These are phyloP conservation scores for Geotrichum europaeum DNA, from an alignment of 1,139 yeast species.

Conservation along the genomic window DNA sequence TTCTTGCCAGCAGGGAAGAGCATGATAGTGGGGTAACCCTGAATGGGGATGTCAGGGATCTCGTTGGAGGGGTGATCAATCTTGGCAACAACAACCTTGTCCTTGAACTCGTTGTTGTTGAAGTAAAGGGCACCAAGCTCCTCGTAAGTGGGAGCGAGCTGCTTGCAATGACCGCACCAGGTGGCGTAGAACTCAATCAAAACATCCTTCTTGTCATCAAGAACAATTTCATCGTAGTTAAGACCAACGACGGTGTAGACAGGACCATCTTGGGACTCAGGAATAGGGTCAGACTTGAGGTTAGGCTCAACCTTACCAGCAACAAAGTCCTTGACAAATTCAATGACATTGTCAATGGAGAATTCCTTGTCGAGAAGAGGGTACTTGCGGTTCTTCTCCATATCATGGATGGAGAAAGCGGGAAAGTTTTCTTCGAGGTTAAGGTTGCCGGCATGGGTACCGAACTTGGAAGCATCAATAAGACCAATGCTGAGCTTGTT, in stretches of 20 bases:
- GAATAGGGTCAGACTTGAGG: conserved; percentile 81
- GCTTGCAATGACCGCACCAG: conserved; percentile 99
- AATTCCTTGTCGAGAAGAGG: conserved; percentile 50
- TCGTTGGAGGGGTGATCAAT: conserved; percentile 88
- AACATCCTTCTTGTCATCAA: conserved; percentile 72
- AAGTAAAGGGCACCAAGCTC: conserved; percentile 69
- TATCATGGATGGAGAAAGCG: conserved; percentile 81
- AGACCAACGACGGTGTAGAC: conserved; percentile 80
- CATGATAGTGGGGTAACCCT: conserved; percentile 91
- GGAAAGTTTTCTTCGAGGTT: conserved; percentile 81
- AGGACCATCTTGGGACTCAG: conserved; percentile 67
- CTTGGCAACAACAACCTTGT: conserved; percentile 70
- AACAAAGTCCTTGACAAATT: conserved; percentile 58
- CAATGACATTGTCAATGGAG: conserved; percentile 43
- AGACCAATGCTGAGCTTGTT: conserved; percentile 85
- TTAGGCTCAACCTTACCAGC: conserved; percentile 65
- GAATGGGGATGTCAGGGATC: conserved; percentile 61
- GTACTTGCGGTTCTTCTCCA: conserved; percentile 61
- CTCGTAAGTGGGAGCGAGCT: conserved; percentile 85
- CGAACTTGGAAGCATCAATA: conserved; percentile 73
- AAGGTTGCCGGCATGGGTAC: conserved; percentile 83
- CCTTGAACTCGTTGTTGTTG: conserved; percentile 35
- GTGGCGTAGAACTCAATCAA: conserved; percentile 94
- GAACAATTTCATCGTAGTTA: conserved; percentile 66
- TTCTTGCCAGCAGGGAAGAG: conserved; percentile 89